Evolutionary conservation across 768 basidiomycete species (phyloP).

Genomic region (Rubroboletus pulcherrimus): DNA sequence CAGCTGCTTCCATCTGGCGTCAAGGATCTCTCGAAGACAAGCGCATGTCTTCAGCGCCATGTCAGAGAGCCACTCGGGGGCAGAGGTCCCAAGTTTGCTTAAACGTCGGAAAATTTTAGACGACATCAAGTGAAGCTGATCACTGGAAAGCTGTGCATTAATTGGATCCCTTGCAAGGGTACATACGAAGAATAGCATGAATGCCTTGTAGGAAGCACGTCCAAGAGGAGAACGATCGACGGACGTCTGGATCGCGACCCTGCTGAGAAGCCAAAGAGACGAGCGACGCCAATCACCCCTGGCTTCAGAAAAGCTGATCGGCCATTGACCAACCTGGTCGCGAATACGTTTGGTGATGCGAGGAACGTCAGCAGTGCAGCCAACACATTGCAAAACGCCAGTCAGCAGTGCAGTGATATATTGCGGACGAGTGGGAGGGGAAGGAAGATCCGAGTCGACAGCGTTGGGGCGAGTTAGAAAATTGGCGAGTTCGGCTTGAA

Average conservation of each 20-base stretch:
- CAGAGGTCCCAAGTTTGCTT: constrained; percentile 8
- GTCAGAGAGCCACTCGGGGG: constrained; percentile 32
- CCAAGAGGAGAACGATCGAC: constrained; percentile 8
- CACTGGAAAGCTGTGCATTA: constrained; percentile 15
- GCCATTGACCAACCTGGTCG: constrained; percentile 18
- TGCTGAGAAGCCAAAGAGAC: constrained; percentile 33
- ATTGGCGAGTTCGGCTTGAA: constrained; percentile 14
- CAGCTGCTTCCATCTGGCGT: constrained; percentile 33
- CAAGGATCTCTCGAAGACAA: constrained; percentile 17
- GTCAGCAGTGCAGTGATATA: background rate
- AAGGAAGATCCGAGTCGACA: background rate
- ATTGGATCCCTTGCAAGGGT: constrained; percentile 19
- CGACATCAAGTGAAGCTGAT: constrained; percentile 25
- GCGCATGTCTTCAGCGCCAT: constrained; percentile 33
- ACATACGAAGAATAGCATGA: constrained; percentile 41
- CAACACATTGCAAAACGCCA: constrained; percentile 2
- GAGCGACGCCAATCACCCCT: constrained; percentile 23
- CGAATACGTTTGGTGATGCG: constrained; percentile 24
- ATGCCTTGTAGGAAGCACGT: constrained; percentile 40
- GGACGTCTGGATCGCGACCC: constrained; percentile 28
- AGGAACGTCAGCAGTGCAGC: constrained; percentile 4
- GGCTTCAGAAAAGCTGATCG: no score
- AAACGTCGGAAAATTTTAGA: constrained; percentile 18
- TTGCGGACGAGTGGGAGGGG: background rate
- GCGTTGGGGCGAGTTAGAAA: constrained; percentile 18